Evolutionary conservation across 805 yeast species (phyloP).

Genomic region (Candida insectalens): DNA sequence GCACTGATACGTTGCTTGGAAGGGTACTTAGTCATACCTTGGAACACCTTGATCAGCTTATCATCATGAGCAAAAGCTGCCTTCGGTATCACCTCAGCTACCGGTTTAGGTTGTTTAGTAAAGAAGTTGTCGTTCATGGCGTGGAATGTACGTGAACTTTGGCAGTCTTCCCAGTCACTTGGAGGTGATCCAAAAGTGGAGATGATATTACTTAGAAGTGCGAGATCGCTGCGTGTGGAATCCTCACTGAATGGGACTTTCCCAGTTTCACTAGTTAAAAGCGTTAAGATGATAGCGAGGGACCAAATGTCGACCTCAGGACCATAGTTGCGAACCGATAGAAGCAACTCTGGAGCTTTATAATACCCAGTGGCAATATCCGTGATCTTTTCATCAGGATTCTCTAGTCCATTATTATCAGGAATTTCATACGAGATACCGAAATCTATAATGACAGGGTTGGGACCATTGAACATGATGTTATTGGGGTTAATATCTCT

Average conservation of each 20-base stretch:
- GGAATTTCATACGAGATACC: slow-evolving; percentile 28
- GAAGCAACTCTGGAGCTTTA: slow-evolving; percentile 66
- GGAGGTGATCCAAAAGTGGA: slow-evolving; percentile 56
- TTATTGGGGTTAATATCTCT: slow-evolving; percentile 79
- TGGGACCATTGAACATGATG: slow-evolving; percentile 21
- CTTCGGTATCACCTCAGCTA: slow-evolving; percentile 26
- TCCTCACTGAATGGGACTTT: slow-evolving; percentile 28
- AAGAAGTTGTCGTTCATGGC: slow-evolving; percentile 22
- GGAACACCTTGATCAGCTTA: slow-evolving; percentile 22
- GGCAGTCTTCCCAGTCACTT: slow-evolving; percentile 34
- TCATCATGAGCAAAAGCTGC: slow-evolving; percentile 5
- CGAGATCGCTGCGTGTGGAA: slow-evolving; percentile 43
- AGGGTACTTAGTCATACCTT: slow-evolving; percentile 35
- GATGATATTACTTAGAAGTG: slow-evolving; percentile 45
- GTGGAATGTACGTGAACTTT: slow-evolving; percentile 25
- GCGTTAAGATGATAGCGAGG: slow-evolving; percentile 51
- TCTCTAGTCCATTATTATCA: slow-evolving; percentile 65
- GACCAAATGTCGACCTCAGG: slow-evolving; percentile 64
- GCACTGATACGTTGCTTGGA: slow-evolving; percentile 25
- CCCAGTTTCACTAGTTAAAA: slow-evolving; percentile 33
- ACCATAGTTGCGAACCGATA: slow-evolving; percentile 47
- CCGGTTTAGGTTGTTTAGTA: slow-evolving; percentile 12
- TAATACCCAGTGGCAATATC: slow-evolving; percentile 60
- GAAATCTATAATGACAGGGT: slow-evolving; percentile 31
- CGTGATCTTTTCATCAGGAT: slow-evolving; percentile 30